Conservation (phyloP, 1,284 basidiomycete species). For the Cutaneotrichosporon cavernicola region DNA sequence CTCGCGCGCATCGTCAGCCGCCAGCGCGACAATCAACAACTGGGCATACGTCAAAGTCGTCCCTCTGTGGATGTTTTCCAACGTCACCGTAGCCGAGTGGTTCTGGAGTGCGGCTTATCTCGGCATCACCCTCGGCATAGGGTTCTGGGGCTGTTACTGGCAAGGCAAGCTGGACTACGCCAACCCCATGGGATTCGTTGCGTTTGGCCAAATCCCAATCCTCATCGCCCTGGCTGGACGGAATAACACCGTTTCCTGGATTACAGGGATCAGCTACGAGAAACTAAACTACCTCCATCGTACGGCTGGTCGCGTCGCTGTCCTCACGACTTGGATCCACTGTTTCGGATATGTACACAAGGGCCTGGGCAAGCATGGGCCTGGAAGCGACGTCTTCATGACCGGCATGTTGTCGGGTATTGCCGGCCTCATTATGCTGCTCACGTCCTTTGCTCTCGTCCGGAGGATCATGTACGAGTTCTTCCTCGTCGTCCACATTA, state of each 20-base stretch:
- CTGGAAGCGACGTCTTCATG: slow-evolving; percentile 18
- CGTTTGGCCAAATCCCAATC: slow-evolving; percentile 59
- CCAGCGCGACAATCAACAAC: slow-evolving; percentile 16
- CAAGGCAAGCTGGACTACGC: slow-evolving; percentile 16
- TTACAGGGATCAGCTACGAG: slow-evolving; percentile 63
- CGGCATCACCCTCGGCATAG: slow-evolving; percentile 21
- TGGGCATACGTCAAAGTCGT: slow-evolving; percentile 24
- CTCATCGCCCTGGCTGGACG: slow-evolving; percentile 64
- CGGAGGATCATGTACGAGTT: slow-evolving; percentile 57
- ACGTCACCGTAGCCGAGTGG: slow-evolving; percentile 16
- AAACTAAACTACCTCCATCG: slow-evolving; percentile 55
- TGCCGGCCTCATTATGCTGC: slow-evolving; percentile 44
- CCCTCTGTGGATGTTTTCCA: slow-evolving; percentile 22
- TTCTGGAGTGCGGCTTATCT: slow-evolving; percentile 25
- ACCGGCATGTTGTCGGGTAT: slow-evolving; percentile 9
- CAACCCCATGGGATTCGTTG: slow-evolving; percentile 18
- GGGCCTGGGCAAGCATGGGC: slow-evolving; percentile 23
- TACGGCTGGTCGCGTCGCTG: slow-evolving; percentile 34
- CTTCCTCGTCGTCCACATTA: slow-evolving; percentile 58
- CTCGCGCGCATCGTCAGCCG: background rate
- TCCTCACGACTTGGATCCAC: slow-evolving; percentile 41
- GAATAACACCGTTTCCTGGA: slow-evolving; percentile 64
- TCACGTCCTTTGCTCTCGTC: slow-evolving; percentile 54
- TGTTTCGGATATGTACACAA: slow-evolving; percentile 26
- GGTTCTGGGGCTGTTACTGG: slow-evolving; percentile 16